These are phyloP conservation scores for Cladosporium sp. DNA, from an alignment of 2,329 filamentous ascomycete species.

Conservation along the genomic window DNA sequence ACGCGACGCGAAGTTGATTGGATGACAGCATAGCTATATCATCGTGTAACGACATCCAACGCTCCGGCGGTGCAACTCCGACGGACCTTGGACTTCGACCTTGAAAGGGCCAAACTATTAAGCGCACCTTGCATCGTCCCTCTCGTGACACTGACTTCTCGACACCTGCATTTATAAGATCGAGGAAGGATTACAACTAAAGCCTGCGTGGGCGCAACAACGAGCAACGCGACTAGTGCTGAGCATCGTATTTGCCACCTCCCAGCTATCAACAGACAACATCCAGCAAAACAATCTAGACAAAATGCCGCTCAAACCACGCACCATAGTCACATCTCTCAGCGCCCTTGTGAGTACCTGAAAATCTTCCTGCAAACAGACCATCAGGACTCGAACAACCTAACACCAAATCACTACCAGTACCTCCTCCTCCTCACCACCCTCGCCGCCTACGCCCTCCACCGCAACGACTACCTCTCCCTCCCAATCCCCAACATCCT, in stretches of 20 bases:
- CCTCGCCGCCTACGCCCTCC: constrained; percentile 41
- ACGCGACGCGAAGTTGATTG: not conserved
- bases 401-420: constrained; percentile 32
- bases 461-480: constrained; percentile 36
- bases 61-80: not conserved
- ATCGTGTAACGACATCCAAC: not conserved
- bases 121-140: not conserved
- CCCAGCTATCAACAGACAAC: no score
- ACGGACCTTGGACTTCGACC: not conserved
- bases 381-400: not conserved
- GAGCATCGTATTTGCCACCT: not conserved
- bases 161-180: not conserved
- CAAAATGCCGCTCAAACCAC: constrained; percentile 9
- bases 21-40: constrained; percentile 10
- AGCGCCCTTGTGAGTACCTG: constrained; percentile 21
- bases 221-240: not conserved
- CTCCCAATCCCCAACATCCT: constrained; percentile 46
- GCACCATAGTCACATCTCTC: constrained; percentile 14
- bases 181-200: not conserved
- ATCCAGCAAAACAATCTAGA: not conserved
- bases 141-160: not conserved
- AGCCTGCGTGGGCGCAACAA: no score
- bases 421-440: constrained; percentile 44
- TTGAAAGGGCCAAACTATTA: not conserved
- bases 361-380: not conserved